Percentiles rank a stretch among this genome's conserved stretches.
Evolutionary conservation across 73 alveolate species (phyloP).

Genomic region (Halteria grandinella): DNA sequence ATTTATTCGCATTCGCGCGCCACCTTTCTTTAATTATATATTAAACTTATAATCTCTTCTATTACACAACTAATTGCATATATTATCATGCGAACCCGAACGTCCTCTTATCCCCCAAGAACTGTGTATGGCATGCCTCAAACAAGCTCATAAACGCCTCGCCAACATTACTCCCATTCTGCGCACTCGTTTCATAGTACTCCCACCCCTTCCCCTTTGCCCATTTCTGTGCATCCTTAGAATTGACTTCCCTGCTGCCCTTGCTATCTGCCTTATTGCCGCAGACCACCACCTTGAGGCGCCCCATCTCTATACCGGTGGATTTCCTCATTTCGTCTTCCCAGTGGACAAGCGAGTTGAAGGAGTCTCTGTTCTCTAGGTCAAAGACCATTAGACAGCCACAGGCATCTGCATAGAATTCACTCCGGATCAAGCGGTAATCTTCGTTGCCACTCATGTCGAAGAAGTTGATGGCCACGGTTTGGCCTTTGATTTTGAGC

Average conservation of each 20-base stretch:
- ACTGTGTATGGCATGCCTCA: conserved; percentile 19
- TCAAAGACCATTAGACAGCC: conserved; percentile 88
- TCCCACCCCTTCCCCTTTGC: conserved; percentile 70
- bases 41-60: background rate
- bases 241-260: conserved; percentile 79
- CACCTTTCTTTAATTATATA: too few relatives aligned
- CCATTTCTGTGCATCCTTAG: conserved; percentile 74
- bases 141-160: conserved; percentile 82
- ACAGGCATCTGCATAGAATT: conserved; percentile 83
- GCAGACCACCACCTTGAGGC: conserved; percentile 75
- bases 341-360: conserved; percentile 79
- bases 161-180: conserved; percentile 88
- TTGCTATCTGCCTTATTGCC: conserved; percentile 86
- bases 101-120: conserved; percentile 43
- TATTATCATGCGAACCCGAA: conserved; percentile 15
- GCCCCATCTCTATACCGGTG: conserved; percentile 70
- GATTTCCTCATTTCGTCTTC: conserved; percentile 80
- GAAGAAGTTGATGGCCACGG: conserved; percentile 92
- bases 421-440: conserved; percentile 81
- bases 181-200: conserved; percentile 95
- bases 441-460: conserved; percentile 97
- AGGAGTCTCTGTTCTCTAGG: conserved; percentile 77
- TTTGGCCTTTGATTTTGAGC: conserved; percentile 82
- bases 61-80: background rate
- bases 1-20: too few relatives aligned